Percentiles rank a stretch among this genome's conserved stretches.
Evolutionary conservation across 2,329 filamentous ascomycete genomes (phyloP).

Genomic region (Hypocrella siamensis): DNA sequence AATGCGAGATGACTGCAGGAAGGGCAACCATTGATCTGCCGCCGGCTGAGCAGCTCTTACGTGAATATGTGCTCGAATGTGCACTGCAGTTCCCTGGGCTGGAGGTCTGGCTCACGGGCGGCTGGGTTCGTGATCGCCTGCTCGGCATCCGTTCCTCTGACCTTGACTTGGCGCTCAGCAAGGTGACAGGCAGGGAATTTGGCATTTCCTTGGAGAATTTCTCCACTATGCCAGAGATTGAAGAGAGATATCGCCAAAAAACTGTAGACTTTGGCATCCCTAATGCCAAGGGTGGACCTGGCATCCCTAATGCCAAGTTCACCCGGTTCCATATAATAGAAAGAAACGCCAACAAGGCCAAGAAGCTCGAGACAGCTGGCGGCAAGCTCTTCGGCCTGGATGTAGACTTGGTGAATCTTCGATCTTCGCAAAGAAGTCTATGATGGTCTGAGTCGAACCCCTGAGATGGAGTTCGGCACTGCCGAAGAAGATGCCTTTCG

Average conservation of each 20-base stretch:
- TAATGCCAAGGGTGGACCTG: background rate
- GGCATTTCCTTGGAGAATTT: slow-evolving; percentile 4
- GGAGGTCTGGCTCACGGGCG: slow-evolving; percentile 7
- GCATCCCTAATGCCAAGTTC: slow-evolving; percentile 2
- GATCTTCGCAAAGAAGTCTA: slow-evolving; percentile 7
- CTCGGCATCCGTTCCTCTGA: slow-evolving; percentile 7
- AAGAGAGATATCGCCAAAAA: slow-evolving; percentile 1
- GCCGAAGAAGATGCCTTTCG: slow-evolving; percentile 7
- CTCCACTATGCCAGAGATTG: slow-evolving; percentile 1
- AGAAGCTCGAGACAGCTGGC: slow-evolving; percentile 7
- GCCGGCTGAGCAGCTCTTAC: slow-evolving; percentile 5
- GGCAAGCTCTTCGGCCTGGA: slow-evolving; percentile 7
- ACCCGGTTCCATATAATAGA: slow-evolving; percentile 5
- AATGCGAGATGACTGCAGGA: too few relatives aligned
- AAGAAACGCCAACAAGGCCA: slow-evolving; percentile 5
- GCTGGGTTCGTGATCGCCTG: slow-evolving; percentile 8
- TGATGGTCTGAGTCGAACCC: slow-evolving; percentile 5
- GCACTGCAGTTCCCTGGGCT: slow-evolving; percentile 4
- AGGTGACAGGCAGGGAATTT: slow-evolving; percentile 6
- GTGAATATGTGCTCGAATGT: slow-evolving; percentile 6
- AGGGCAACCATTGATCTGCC: slow-evolving; percentile 1
- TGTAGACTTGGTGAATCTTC: slow-evolving; percentile 7
- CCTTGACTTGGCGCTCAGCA: slow-evolving; percentile 6
- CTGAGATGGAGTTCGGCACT: slow-evolving; percentile 7
- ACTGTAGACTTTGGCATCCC: slow-evolving; percentile 3